Percentiles rank a stretch among this genome's conserved stretches.
phyloP scores from a whole-genome alignment of 192 early-diverging fungal genomes.

The Chytriomyces sp. region DNA sequence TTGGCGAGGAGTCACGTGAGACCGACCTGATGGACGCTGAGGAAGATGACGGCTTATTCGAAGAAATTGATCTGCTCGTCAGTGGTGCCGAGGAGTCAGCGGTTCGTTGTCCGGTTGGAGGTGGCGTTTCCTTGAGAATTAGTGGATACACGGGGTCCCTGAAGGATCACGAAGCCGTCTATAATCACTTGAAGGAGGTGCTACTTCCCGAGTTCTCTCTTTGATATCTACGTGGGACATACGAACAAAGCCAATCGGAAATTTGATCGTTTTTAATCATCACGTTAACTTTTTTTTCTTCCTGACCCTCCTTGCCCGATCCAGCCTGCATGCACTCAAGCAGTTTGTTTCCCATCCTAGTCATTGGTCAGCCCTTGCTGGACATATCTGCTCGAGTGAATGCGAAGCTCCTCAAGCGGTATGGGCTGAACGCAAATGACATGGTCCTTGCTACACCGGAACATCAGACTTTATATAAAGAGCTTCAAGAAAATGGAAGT shows the following conservation, averaged over 20 bases:
- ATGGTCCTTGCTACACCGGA: conserved; percentile 78
- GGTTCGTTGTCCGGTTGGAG: conserved; percentile 2
- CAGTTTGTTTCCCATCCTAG: conserved; percentile 56
- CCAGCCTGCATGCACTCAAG: too few relatives aligned
- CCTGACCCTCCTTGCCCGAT: too few relatives aligned
- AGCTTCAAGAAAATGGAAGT: conserved; percentile 52
- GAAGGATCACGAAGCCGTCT: conserved; percentile 20
- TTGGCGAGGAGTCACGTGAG: background rate
- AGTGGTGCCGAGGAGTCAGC: too few relatives aligned
- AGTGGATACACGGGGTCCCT: conserved; percentile 23
- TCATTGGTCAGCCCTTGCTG: conserved; percentile 87
- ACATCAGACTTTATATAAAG: conserved; percentile 75
- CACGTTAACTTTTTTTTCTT: too few relatives aligned
- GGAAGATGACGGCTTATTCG: conserved; percentile 5
- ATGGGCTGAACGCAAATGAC: conserved; percentile 76
- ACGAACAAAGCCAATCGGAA: too few relatives aligned
- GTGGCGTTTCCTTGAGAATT: conserved; percentile 22
- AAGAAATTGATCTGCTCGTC: conserved; percentile 16
- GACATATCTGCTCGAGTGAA: conserved; percentile 78
- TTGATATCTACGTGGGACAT: too few relatives aligned
- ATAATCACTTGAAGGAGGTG: background rate
- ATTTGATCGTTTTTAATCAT: too few relatives aligned
- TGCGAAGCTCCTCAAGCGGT: conserved; percentile 69
- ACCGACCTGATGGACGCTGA: background rate
- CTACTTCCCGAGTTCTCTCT: background rate